These are phyloP conservation scores for Coemansia sp. DNA, from an alignment of 192 early-diverging fungal genomes.

Conservation along the genomic window DNA sequence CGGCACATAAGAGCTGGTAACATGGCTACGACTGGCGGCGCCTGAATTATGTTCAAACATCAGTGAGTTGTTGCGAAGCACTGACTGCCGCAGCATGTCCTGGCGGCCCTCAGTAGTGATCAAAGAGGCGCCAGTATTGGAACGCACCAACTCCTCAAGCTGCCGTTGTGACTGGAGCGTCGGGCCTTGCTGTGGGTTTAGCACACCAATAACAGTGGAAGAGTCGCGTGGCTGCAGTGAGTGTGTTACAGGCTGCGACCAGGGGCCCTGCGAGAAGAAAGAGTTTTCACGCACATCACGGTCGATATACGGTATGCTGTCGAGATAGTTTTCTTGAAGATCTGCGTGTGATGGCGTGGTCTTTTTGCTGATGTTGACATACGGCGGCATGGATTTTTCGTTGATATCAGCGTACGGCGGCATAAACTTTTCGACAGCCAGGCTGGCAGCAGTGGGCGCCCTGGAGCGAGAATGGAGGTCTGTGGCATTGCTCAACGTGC, in stretches of 20 bases:
- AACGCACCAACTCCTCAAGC: constrained; percentile 34
- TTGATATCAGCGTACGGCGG: not conserved
- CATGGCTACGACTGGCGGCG: not conserved
- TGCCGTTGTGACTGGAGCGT: constrained; percentile 1
- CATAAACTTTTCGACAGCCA: constrained; percentile 45
- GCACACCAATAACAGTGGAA: constrained; percentile 4
- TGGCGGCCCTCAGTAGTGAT: constrained; percentile 20
- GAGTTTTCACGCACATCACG: constrained; percentile 43
- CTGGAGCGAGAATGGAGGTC: constrained; percentile 31
- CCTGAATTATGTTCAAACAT: not conserved
- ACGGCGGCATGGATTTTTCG: constrained; percentile 4
- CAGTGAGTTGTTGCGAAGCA: constrained; percentile 7
- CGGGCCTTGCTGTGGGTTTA: not conserved
- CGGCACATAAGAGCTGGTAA: constrained; percentile 30
- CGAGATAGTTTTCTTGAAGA: constrained; percentile 17
- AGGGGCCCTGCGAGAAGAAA: constrained; percentile 47
- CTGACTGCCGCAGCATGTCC: constrained; percentile 23
- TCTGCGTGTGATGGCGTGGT: not conserved
- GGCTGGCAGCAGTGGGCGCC: constrained; percentile 41
- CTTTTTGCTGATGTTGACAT: not conserved
- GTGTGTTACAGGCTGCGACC: constrained; percentile 33
- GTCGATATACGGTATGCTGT: constrained; percentile 49
- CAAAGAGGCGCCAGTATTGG: constrained; percentile 32
- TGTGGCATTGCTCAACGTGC: constrained; percentile 20
- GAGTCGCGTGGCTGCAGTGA: constrained; percentile 9